Conservation (phyloP, 306 rosid species). For the Prunus mira region DNA sequence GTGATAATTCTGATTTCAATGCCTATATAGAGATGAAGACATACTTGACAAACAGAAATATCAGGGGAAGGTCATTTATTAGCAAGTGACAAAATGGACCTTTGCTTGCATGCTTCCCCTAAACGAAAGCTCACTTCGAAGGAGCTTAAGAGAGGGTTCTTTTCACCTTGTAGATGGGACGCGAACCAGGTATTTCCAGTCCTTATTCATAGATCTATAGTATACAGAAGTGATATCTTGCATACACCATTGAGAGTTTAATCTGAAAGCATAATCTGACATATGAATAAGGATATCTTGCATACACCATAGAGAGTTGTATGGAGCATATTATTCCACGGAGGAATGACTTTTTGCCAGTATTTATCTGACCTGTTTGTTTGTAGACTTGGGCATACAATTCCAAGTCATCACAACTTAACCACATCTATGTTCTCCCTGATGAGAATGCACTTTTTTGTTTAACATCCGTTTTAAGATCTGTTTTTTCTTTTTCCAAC, state of each 20-base stretch:
- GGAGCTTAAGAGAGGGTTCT: slow-evolving; percentile 52
- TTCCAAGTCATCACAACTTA: too few species aligned
- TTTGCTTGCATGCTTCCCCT: slow-evolving; percentile 77
- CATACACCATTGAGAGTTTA: not conserved
- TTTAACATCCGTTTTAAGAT: too few species aligned
- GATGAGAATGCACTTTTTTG: too few species aligned
- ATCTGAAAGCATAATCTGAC: not conserved
- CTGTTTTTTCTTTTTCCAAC: too few species aligned
- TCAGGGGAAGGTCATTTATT: slow-evolving; percentile 61
- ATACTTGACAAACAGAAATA: slow-evolving; percentile 38
- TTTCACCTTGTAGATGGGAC: slow-evolving; percentile 65
- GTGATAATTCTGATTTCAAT: slow-evolving; percentile 7
- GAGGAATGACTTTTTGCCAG: not conserved
- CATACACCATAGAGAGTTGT: not conserved
- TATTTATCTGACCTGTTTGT: not conserved
- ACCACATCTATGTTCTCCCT: too few species aligned
- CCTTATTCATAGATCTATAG: not conserved
- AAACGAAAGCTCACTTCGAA: slow-evolving; percentile 59
- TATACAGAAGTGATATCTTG: not conserved
- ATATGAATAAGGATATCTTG: not conserved
- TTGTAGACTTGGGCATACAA: too few species aligned
- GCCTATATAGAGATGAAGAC: slow-evolving; percentile 45
- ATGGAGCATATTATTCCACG: not conserved
- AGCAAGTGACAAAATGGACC: slow-evolving; percentile 34
- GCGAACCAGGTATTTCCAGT: slow-evolving; percentile 65